Base-by-base conservation (phyloP, 2,329 filamentous ascomycete species). In the Fusarium euwallaceae region DNA sequence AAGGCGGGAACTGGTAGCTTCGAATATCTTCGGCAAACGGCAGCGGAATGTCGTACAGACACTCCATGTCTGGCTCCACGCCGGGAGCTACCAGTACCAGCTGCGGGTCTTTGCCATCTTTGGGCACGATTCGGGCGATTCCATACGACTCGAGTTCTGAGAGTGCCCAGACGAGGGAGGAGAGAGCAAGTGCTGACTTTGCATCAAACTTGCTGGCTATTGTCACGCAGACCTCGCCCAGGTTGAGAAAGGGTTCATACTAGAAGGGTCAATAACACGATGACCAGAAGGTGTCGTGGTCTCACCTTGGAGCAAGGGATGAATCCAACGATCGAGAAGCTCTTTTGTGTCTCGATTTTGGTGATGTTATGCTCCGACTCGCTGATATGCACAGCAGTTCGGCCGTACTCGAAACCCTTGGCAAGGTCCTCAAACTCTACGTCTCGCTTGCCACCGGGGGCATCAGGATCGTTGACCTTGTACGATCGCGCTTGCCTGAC, bases 21-120 rank as follows among this genome's bases (percentile, higher is more conserved):
- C 97, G 91, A 58, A 98, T 88, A 80, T 99, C 97, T 85, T 99
- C 97, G 3, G 95, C 92, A 79, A 98, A 99, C 0, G 97, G 97
- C 7, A 98, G 87, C 39, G 97, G 95, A 1, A 97, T 89, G 80
- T 99, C 97, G 72, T 98, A 92, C 2, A 99, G 87, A 77, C 94
- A 96, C 81, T 98, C 95, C 74, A 94, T 91, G 29, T 94, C 92
- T 3, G 89, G 86, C 71, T 97, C 94, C 69, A 98, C 91, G 22
- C 91, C 89, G 4, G 97, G 97, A 6, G 93, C 92, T 51, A 99
- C 88, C 16, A 98, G 86, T 1, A 98, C 84, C 17, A 98, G 85
- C 34, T 91, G 80, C 0, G 97, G 96, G 3, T 94, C 89, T 75
- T 94, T 95, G 76, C 91, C 91, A 69, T 97, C 94, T 80, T 98